A percentile compares a stretch with the other conserved stretches of the same genome.
These are phyloP conservation scores for Penicillium cataractarum DNA, from an alignment of 495 filamentous ascomycete species.

Conservation along the genomic window DNA sequence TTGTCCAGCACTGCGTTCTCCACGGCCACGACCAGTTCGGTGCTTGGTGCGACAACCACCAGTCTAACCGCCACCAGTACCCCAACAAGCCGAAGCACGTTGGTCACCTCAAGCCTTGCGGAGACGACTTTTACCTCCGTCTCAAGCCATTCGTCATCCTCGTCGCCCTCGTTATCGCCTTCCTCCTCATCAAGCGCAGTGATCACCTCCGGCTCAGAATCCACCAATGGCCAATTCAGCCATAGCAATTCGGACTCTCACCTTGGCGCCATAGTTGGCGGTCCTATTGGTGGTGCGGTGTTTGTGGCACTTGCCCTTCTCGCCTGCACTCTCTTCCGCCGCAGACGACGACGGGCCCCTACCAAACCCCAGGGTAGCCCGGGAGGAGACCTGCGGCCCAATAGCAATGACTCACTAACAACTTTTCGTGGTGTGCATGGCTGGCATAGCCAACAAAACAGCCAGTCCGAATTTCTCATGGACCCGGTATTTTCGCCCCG, in stretches of 20 bases:
- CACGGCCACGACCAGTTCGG: neutral
- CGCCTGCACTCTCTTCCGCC: conserved; percentile 26
- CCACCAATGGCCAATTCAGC: neutral
- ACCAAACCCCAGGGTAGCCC: conserved; percentile 11
- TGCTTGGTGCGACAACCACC: neutral
- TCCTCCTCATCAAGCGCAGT: neutral
- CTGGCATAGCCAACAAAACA: conserved; percentile 1
- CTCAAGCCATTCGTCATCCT: neutral
- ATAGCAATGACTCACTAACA: conserved; percentile 17
- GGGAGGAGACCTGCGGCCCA: conserved; percentile 23
- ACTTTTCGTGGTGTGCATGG: conserved; percentile 8
- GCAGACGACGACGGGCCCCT: conserved; percentile 18
- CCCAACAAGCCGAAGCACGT: neutral
- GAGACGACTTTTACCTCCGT: neutral
- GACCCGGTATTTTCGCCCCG: neutral
- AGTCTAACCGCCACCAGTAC: neutral
- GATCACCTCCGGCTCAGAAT: conserved; percentile 6
- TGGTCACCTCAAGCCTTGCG: neutral
- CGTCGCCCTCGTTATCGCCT: neutral
- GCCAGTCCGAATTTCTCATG: conserved; percentile 10
- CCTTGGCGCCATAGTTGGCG: conserved; percentile 31
- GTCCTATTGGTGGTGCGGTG: conserved; percentile 31
- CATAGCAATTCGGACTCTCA: neutral
- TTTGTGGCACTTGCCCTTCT: conserved; percentile 28
- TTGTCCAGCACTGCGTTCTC: neutral